Percentiles rank a stretch among this genome's conserved stretches.
These are phyloP conservation scores for Tolypocladium pustulatum DNA, from an alignment of 2,329 filamentous ascomycete genomes.

Conservation along the genomic window DNA sequence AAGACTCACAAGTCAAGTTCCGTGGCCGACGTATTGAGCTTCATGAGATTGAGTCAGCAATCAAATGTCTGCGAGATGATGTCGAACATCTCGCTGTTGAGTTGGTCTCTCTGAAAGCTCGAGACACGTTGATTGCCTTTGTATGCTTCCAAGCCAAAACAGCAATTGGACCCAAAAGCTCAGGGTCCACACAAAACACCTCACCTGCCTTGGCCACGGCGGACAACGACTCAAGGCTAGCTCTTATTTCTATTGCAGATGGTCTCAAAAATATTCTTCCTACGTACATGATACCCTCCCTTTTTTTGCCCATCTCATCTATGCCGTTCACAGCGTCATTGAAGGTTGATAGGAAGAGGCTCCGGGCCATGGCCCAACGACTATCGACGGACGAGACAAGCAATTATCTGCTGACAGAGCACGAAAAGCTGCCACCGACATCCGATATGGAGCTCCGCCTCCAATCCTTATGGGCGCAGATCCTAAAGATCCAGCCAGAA, in stretches of 20 bases:
- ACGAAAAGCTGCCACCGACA: not conserved
- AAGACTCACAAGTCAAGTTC: conserved; percentile 48
- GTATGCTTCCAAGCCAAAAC: not conserved
- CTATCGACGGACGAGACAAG: not conserved
- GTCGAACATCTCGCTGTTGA: conserved; percentile 3
- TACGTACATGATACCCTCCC: not conserved
- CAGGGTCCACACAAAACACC: not conserved
- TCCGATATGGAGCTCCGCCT: not conserved
- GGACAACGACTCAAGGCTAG: not conserved
- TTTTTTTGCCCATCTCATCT: not conserved
- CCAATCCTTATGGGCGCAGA: not conserved
- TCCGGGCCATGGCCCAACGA: not conserved
- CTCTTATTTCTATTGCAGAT: not conserved
- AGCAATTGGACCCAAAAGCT: not conserved
- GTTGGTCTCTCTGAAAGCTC: not conserved
- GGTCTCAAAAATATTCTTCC: not conserved
- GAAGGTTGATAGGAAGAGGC: not conserved
- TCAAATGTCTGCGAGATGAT: conserved; percentile 1
- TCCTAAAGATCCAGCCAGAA: not conserved
- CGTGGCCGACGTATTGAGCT: conserved; percentile 46
- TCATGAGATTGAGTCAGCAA: conserved; percentile 11
- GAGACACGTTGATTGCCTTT: not conserved
- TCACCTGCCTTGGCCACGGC: not conserved
- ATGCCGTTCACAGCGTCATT: not conserved
- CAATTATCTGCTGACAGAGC: not conserved